phyloP scores from a whole-genome alignment of 441 rosid species.

The Aleurites moluccanus region DNA sequence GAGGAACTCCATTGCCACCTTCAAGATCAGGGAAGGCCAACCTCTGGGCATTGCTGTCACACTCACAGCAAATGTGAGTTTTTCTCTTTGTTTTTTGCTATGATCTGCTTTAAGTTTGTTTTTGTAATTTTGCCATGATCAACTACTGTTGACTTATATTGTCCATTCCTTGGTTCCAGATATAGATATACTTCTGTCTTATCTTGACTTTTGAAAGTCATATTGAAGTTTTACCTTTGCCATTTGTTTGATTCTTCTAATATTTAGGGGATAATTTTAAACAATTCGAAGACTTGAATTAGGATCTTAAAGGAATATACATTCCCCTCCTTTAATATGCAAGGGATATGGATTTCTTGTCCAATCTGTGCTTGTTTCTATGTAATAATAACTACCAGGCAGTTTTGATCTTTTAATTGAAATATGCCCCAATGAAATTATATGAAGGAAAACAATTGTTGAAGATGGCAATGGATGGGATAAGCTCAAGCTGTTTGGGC shows the following conservation, averaged over 20 bases:
- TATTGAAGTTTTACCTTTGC: background rate
- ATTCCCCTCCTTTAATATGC: background rate
- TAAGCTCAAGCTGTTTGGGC: background rate
- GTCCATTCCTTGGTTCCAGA: background rate
- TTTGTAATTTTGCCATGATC: background rate
- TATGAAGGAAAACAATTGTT: background rate
- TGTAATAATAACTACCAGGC: background rate
- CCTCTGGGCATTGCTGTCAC: constrained; percentile 87
- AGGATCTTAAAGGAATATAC: background rate
- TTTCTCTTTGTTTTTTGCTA: background rate
- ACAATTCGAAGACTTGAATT: background rate
- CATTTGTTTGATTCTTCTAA: background rate
- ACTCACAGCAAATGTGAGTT: constrained; percentile 78
- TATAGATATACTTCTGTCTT: background rate
- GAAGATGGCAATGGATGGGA: background rate
- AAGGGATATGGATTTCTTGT: background rate
- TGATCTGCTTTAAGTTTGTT: background rate
- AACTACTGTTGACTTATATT: background rate
- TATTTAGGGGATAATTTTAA: background rate
- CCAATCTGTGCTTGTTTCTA: background rate
- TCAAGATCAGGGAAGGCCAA: constrained; percentile 86
- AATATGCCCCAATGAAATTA: background rate
- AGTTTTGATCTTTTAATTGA: background rate
- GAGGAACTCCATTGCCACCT: constrained; percentile 65
- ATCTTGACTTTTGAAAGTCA: background rate